Evolutionary conservation across 2,329 filamentous ascomycete genomes (phyloP).

Genomic region (Fusarium annulatum): DNA sequence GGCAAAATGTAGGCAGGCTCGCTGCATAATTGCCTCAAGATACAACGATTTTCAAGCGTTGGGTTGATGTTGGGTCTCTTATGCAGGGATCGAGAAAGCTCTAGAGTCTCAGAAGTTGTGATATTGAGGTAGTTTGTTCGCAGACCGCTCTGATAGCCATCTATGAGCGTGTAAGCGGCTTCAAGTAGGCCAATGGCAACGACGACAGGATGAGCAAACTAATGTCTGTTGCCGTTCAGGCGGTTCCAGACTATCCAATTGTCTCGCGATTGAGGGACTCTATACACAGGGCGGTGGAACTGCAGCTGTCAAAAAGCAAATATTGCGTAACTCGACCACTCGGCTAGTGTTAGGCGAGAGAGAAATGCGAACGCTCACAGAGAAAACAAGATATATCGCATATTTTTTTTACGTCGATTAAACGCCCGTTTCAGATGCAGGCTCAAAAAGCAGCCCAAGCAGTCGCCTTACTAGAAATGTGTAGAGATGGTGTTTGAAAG

Average conservation of each 20-base stretch:
- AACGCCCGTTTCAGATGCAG: not conserved
- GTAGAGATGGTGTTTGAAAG: not conserved
- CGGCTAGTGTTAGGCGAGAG: not conserved
- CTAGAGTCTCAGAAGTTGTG: not conserved
- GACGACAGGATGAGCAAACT: not conserved
- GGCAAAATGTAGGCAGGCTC: not conserved
- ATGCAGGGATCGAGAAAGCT: not conserved
- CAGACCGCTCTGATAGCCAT: slow-evolving; percentile 12
- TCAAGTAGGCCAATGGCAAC: not conserved
- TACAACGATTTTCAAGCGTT: not conserved
- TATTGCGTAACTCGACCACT: not conserved
- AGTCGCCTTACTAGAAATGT: not conserved
- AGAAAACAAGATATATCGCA: not conserved
- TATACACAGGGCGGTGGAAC: not conserved
- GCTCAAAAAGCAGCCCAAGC: not conserved
- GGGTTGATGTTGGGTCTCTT: not conserved
- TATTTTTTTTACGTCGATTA: not conserved
- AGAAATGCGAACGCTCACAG: not conserved
- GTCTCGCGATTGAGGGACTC: not conserved
- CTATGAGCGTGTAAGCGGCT: not conserved
- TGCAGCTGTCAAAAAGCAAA: slow-evolving; percentile 4
- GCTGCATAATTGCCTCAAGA: not conserved
- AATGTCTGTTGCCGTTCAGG: not conserved
- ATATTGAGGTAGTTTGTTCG: not conserved
- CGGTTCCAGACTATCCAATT: not conserved